Base-by-base conservation (phyloP, 192 early-diverging fungal species). In the Coemansia sp. region DNA sequence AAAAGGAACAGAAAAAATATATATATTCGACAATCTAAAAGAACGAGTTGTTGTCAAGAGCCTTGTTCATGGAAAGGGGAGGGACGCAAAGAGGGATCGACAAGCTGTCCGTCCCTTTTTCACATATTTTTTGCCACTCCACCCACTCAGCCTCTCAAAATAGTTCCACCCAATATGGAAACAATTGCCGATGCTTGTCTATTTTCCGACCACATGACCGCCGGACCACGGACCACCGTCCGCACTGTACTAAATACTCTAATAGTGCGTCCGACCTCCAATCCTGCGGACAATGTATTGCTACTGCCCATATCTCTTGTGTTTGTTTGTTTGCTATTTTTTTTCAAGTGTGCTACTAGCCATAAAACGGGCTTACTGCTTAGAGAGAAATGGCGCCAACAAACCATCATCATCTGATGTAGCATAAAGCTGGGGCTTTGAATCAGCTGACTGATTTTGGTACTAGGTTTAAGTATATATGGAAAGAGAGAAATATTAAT, bases 11-110 rank as follows among this genome's bases (percentile, higher is more conserved):
- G 40, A 16, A 10, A 42, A 11, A 11, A 10, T 16, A 10, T 42
- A 10, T 16, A 42, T 16, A 42, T 16, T 16, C 40, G 40, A 42
- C 40, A 42, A 42, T 42, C 14, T 11, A n/a, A 6, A 47, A 47
- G 7, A 49, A 49, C 3, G 11, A 52, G 49, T 11, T 28, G 52
- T 30, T 58, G 55, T 58, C 35, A 16, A 16, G 16, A 30, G 30
- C 26, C 55, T 58, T 58, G 55, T 33, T 58, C 55, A 58, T 58
- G 30, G 55, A 58, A 58, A 58, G 19, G 23, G 49, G 49, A 52
- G 50, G 50, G 23, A 49, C 19, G 8, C 6, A 26, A 52, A 26
- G 55, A 7, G 30, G 55, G 55, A 33, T 33, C 8, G 52, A 6
- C 55, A 13, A 6, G 14, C 17, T 32, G 55, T 58, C 55, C 14